Evolutionary conservation across 2,329 filamentous ascomycete genomes (phyloP).

Genomic region (Epichloe uncinata): DNA sequence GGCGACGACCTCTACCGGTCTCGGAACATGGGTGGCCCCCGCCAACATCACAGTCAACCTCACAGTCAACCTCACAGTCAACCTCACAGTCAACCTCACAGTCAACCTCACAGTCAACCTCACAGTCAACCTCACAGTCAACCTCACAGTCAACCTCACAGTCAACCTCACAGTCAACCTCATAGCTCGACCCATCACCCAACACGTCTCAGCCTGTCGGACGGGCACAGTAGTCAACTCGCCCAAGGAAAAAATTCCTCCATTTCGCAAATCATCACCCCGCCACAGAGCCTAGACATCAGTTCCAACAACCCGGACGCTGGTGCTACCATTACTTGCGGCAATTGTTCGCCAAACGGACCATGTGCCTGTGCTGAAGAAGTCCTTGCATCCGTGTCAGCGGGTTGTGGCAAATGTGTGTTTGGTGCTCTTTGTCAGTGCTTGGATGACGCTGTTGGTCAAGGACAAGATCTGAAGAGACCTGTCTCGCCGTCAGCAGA

Average conservation of each 20-base stretch:
- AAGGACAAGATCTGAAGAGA: conserved; percentile 30
- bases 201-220: conserved; percentile 16
- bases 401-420: conserved; percentile 54
- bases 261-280: conserved; percentile 44
- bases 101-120: conserved; percentile 8
- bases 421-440: conserved; percentile 51
- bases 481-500: conserved; percentile 31
- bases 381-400: conserved; percentile 36
- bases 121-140: conserved; percentile 11
- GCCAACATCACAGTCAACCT: neutral
- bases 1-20: conserved; percentile 17
- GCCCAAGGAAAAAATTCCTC: conserved; percentile 30
- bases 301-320: conserved; percentile 12
- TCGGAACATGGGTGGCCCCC: conserved; percentile 13
- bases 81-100: conserved; percentile 11
- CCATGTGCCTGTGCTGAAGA: conserved; percentile 47
- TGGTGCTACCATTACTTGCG: conserved; percentile 34
- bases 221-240: conserved; percentile 13
- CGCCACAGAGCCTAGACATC: conserved; percentile 29
- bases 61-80: conserved; percentile 10
- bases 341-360: conserved; percentile 39
- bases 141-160: conserved; percentile 7
- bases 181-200: conserved; percentile 11
- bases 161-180: conserved; percentile 14
- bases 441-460: conserved; percentile 39